Evolutionary conservation across 352 stramenopile species (phyloP).

Genomic region (Phytophthora fragariae): DNA sequence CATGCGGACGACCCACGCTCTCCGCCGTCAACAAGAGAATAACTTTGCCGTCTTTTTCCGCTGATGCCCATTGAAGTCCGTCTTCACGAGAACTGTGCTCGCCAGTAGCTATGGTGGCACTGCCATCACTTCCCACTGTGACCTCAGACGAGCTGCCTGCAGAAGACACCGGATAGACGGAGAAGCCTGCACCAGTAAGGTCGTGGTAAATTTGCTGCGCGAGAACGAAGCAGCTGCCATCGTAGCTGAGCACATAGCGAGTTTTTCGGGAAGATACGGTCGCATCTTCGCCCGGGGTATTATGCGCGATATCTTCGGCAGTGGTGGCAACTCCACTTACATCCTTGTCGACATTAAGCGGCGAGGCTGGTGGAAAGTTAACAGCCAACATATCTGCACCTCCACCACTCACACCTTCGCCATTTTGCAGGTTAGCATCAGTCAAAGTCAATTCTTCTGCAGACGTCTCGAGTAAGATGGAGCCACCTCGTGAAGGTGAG

Average conservation of each 20-base stretch:
- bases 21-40: conserved; percentile 76
- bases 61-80: conserved; percentile 64
- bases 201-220: conserved; percentile 63
- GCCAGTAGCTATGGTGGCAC: neutral
- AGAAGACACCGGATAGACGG: conserved; percentile 43
- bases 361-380: conserved; percentile 2
- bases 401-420: neutral
- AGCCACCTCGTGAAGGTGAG: conserved; percentile 22
- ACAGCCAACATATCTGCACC: neutral
- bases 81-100: conserved; percentile 45
- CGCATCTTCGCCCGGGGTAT: neutral
- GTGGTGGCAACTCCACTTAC: neutral
- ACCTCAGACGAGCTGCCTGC: neutral
- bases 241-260: conserved; percentile 77
- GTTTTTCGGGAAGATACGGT: conserved; percentile 23
- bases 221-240: conserved; percentile 65
- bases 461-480: conserved; percentile 10
- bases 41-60: conserved; percentile 70
- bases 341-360: neutral
- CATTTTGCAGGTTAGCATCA: neutral
- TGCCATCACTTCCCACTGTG: neutral
- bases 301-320: neutral
- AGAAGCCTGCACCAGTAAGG: conserved; percentile 54
- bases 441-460: conserved; percentile 5
- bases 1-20: conserved; percentile 69